A percentile compares a stretch with the other conserved stretches of the same genome.
Conservation (phyloP, 1,284 basidiomycete genomes). For the Cryptococcus sp. region DNA sequence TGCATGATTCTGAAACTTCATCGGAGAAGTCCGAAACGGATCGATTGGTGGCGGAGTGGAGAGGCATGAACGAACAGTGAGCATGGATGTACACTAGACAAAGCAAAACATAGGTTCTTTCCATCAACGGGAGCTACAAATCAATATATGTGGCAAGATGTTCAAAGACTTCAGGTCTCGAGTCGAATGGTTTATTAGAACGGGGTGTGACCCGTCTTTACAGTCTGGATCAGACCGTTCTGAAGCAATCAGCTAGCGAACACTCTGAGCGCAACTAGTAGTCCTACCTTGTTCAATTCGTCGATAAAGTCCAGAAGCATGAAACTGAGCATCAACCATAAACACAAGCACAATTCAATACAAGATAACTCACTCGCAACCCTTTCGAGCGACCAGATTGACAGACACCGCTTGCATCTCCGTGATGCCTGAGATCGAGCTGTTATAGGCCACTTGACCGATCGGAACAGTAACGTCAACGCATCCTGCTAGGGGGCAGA, state of each 20-base stretch:
- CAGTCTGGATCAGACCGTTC: conserved; percentile 11
- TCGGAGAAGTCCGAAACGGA: too few relatives aligned
- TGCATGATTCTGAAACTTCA: too few relatives aligned
- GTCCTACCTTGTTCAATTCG: conserved; percentile 9
- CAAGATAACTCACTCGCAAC: conserved; percentile 47
- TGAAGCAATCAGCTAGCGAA: conserved; percentile 36
- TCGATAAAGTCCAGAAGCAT: conserved; percentile 19
- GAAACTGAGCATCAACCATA: conserved; percentile 19
- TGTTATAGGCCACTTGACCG: conserved; percentile 48
- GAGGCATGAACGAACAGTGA: too few relatives aligned
- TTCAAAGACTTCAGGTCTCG: neutral
- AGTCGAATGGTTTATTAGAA: conserved; percentile 2
- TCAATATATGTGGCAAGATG: too few relatives aligned
- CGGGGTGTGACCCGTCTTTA: conserved; percentile 16
- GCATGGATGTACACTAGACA: too few relatives aligned
- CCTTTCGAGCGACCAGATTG: conserved; percentile 45
- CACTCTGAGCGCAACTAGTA: neutral
- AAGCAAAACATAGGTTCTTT: too few relatives aligned
- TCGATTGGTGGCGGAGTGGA: too few relatives aligned
- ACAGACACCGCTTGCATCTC: conserved; percentile 49
- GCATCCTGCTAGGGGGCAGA: conserved; percentile 47
- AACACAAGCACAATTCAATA: neutral
- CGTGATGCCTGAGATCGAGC: conserved; percentile 40
- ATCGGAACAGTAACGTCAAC: conserved; percentile 51
- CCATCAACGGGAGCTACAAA: too few relatives aligned